Evolutionary conservation across 2,329 filamentous ascomycete species (phyloP).

Genomic region (Ceratocystis huliohia): DNA sequence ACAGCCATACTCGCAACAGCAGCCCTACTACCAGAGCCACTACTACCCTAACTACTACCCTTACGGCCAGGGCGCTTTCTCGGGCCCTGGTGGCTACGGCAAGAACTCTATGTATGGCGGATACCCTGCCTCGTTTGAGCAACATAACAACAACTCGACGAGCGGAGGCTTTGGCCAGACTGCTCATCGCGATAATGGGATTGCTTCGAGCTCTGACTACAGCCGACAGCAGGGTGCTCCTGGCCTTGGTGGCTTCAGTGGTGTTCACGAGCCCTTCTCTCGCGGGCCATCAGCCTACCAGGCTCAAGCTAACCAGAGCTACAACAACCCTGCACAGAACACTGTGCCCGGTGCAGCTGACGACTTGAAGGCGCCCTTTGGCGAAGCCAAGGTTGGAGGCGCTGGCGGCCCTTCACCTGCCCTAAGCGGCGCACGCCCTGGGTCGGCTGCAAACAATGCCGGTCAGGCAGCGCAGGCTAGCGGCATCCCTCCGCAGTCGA

Average conservation of each 20-base stretch:
- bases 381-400: slow-evolving; percentile 39
- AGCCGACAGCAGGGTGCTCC: slow-evolving; percentile 40
- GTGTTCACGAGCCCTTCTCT: slow-evolving; percentile 42
- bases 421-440: slow-evolving; percentile 42
- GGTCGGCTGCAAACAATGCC: slow-evolving; percentile 42
- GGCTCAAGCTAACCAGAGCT: slow-evolving; percentile 42
- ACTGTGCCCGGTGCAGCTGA: slow-evolving; percentile 34
- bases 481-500: slow-evolving; percentile 44
- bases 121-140: slow-evolving; percentile 45
- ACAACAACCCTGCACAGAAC: slow-evolving; percentile 39
- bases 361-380: slow-evolving; percentile 46
- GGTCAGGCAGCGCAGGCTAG: slow-evolving; percentile 35
- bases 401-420: slow-evolving; percentile 43
- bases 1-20: slow-evolving; percentile 34
- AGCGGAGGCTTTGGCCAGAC: slow-evolving; percentile 42
- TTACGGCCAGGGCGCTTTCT: slow-evolving; percentile 36
- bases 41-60: slow-evolving; percentile 52
- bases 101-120: slow-evolving; percentile 45
- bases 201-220: slow-evolving; percentile 41
- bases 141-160: slow-evolving; percentile 38
- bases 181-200: slow-evolving; percentile 39
- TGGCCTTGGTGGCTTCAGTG: slow-evolving; percentile 34
- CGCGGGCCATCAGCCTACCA: slow-evolving; percentile 43
- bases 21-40: slow-evolving; percentile 48
- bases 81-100: slow-evolving; percentile 35